Evolutionary conservation across 164 flowering plant species (phyloP), one percentile per base, ranked within the genome.

Genomic region (Magnolia kwangsiensis): DNA sequence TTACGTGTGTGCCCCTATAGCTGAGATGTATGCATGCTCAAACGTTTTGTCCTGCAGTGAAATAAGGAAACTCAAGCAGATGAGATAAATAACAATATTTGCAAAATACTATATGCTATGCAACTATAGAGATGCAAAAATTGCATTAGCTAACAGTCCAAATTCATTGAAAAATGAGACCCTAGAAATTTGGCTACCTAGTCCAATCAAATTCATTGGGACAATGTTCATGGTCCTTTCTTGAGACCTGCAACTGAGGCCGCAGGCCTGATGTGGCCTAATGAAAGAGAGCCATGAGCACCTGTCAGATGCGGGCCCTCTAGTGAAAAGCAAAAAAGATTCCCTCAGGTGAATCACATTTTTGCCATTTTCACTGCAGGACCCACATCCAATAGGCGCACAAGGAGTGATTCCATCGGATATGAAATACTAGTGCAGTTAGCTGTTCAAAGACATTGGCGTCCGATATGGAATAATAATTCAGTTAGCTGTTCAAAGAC

Each of bases 1-100:
- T 90, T 85, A 95, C 99, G 99, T 94, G 75, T 96, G 99, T 19
- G 99, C 13, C 76, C 96, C 95, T 51, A 95, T 78, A 55, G 95
- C 97, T 71, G 89, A 89, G 76, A 95, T 78, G 75, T 91, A 95
- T 58, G 92, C 85, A 83, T 93, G 98, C 65, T 91, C 87, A 81
- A 95, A 95, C 55, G 99, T 96, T 82, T 92, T 90, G 82, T 94
- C 97, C 99, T 95, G 92, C 84, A 50, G 69, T 29, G 21, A 71
- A 64, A 8, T 37, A 27, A 58, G n/a, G 49, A 10, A 31, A 67
- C 55, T 19, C 16, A 50, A 49, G 18, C 18, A 19, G 55, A 70
- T 50, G 29, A 70, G 49, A 50, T 16, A 70, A 8, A 50, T 29
- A 70, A 68, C 16, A n/a, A 8, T 8, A n/a, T 64, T 20, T 64